phyloP scores from a whole-genome alignment of 2,329 filamentous ascomycete genomes.

The Cladosporium sp. region DNA sequence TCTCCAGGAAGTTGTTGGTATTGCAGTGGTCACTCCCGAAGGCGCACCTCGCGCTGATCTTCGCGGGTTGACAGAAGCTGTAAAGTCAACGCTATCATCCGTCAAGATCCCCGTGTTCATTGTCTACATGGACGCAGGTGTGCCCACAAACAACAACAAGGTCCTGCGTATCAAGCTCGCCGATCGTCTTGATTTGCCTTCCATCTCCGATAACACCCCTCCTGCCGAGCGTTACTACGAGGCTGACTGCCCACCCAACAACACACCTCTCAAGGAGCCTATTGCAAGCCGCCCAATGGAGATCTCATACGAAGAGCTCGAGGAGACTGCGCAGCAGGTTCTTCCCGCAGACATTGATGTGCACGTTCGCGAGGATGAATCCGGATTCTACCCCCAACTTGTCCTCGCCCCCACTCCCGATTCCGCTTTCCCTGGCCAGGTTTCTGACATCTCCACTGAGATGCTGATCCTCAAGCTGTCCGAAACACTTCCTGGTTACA shows the following conservation, averaged over 20 bases:
- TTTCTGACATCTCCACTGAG: constrained; percentile 18
- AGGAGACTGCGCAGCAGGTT: constrained; percentile 21
- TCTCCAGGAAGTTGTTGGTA: constrained; percentile 58
- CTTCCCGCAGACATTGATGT: constrained; percentile 29
- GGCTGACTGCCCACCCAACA: constrained; percentile 50
- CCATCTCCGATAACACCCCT: constrained; percentile 48
- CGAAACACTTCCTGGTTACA: constrained; percentile 30
- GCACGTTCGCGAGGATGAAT: constrained; percentile 31
- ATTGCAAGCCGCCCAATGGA: constrained; percentile 37
- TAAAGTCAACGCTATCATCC: constrained; percentile 52
- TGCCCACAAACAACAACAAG: constrained; percentile 61
- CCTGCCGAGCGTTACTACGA: constrained; percentile 52
- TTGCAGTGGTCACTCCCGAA: constrained; percentile 52
- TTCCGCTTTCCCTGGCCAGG: constrained; percentile 11
- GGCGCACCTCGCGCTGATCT: constrained; percentile 50
- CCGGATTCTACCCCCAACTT: constrained; percentile 31
- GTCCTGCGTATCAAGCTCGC: constrained; percentile 56
- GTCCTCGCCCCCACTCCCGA: constrained; percentile 37
- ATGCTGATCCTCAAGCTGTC: constrained; percentile 25
- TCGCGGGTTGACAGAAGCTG: constrained; percentile 49
- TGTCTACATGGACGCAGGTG: constrained; percentile 57
- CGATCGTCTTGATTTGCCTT: constrained; percentile 49
- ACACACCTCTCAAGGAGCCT: constrained; percentile 46
- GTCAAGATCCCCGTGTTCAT: constrained; percentile 56
- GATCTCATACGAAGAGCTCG: constrained; percentile 22